Base-by-base conservation (phyloP, 495 filamentous ascomycete genomes). In the Aspergillus avenaceus region DNA sequence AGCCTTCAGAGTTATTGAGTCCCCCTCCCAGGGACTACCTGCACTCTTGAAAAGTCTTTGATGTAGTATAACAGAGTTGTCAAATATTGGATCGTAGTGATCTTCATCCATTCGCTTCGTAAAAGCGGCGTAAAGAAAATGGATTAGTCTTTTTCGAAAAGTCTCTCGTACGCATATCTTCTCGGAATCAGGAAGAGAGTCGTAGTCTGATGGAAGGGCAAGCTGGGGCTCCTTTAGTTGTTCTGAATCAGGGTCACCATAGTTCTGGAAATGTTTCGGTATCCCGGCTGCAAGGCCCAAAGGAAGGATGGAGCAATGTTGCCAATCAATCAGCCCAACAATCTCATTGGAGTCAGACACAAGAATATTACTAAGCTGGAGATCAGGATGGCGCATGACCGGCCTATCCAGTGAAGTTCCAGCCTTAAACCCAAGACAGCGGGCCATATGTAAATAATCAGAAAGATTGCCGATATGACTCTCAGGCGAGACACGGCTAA, bases 291-390 rank as follows among this genome's bases (percentile, higher is more conserved):
- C 56, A 38, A 70, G 37, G 24, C 59, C 55, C 11, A 65, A 53
- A 23, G 62, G 66, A 34, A 66, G 56, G 45, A 69, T 55, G 27
- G 55, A 25, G 40, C 41, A 51, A 52, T 66, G 57, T 43, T 66
- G 63, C 65, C 61, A 69, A 49, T 69, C 65, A n/a, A 69, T 62
- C 1, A 69, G 43, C 27, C 61, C 59, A 4, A 56, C 41, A 3
- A 69, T 65, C 0, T 60, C 55, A 37, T 54, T 47, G 24, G 54
- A 29, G 5, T 66, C 48, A 14, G 61, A n/a, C n/a, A 61, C 9
- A 22, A 64, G 53, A 31, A 66, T 69, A 49, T 69, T 69, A 45
- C 62, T 66, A 11, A 58, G 61, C 41, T 63, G 63, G 36, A 69
- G 43, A 44, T 69, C 65, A 14, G 65, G 63, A 44, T 66, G 59